These are phyloP conservation scores for Waltiozyma sp. DNA, from an alignment of 1,139 yeast species.

Conservation along the genomic window DNA sequence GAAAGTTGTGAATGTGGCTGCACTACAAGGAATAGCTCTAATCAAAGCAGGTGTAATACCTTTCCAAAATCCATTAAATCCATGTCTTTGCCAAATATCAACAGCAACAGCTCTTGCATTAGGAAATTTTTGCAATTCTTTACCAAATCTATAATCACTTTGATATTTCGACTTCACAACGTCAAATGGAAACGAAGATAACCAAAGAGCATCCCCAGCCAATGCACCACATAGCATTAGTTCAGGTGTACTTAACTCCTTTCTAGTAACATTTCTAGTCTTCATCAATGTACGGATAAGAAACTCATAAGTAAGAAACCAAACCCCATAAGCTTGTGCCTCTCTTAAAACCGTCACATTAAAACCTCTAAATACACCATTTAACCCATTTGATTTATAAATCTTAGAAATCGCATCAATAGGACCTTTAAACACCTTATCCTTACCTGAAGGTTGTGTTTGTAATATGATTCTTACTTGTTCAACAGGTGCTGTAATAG, in stretches of 20 bases:
- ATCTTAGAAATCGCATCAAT: slow-evolving; percentile 39
- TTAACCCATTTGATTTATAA: slow-evolving; percentile 43
- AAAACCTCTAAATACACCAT: slow-evolving; percentile 73
- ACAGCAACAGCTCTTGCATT: slow-evolving; percentile 38
- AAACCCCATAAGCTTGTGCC: slow-evolving; percentile 72
- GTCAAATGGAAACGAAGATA: slow-evolving; percentile 72
- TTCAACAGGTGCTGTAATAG: slow-evolving; percentile 66
- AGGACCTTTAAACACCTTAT: slow-evolving; percentile 30
- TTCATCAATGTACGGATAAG: slow-evolving; percentile 36
- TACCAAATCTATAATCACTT: slow-evolving; percentile 49
- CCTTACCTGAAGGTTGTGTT: slow-evolving; percentile 33
- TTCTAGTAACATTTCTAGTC: slow-evolving; percentile 30
- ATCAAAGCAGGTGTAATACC: slow-evolving; percentile 85
- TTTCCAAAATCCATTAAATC: slow-evolving; percentile 68
- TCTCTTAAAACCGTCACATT: slow-evolving; percentile 55
- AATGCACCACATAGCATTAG: slow-evolving; percentile 84
- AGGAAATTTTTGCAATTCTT: slow-evolving; percentile 26
- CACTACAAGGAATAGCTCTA: slow-evolving; percentile 95
- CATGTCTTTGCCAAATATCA: slow-evolving; percentile 42
- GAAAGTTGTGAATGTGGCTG: slow-evolving; percentile 88
- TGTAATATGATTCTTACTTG: slow-evolving; percentile 65
- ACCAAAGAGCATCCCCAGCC: slow-evolving; percentile 84
- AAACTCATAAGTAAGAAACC: slow-evolving; percentile 67
- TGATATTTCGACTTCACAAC: slow-evolving; percentile 79
- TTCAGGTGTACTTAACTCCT: slow-evolving; percentile 29